Percentiles rank a stretch among this genome's conserved stretches.
Conservation (phyloP, 1,139 yeast genomes). For the Candida sp. region DNA sequence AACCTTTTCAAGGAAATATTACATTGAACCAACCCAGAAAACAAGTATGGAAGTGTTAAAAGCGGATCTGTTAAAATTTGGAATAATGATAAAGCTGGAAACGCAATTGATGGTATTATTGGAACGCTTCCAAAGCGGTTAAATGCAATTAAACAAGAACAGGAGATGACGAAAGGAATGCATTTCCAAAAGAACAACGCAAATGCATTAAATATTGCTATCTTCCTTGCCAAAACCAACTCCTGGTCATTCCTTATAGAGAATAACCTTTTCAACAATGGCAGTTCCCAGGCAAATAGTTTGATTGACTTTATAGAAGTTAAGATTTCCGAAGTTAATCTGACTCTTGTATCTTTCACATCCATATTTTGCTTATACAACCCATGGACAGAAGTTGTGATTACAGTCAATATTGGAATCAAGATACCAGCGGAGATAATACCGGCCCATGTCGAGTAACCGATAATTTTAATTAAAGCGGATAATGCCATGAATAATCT, state of each 20-base stretch:
- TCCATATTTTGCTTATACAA: constrained; percentile 20
- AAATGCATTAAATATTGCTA: constrained; percentile 26
- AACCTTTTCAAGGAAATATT: constrained; percentile 31
- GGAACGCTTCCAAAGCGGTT: constrained; percentile 17
- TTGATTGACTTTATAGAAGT: constrained; percentile 37
- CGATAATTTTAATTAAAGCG: constrained; percentile 27
- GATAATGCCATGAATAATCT: constrained; percentile 21
- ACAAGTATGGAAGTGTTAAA: constrained; percentile 24
- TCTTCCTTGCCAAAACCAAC: constrained; percentile 20
- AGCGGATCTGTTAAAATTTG: constrained; percentile 31
- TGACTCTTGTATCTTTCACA: constrained; percentile 30
- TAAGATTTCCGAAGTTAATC: constrained; percentile 35
- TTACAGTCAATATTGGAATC: constrained; percentile 28
- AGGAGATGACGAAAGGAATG: constrained; percentile 32
- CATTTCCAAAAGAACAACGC: constrained; percentile 33
- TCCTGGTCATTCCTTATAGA: constrained; percentile 33
- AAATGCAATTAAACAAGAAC: constrained; percentile 23
- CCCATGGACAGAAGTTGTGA: constrained; percentile 22
- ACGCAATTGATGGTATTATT: constrained; percentile 31
- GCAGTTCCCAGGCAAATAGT: constrained; percentile 36
- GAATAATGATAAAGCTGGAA: constrained; percentile 37
- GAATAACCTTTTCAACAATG: constrained; percentile 30
- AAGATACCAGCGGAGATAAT: constrained; percentile 25
- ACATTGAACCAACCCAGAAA: constrained; percentile 25
- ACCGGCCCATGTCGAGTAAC: constrained; percentile 32